Evolutionary conservation across 495 filamentous ascomycete genomes (phyloP).

Genomic region (Xylaria scruposa): DNA sequence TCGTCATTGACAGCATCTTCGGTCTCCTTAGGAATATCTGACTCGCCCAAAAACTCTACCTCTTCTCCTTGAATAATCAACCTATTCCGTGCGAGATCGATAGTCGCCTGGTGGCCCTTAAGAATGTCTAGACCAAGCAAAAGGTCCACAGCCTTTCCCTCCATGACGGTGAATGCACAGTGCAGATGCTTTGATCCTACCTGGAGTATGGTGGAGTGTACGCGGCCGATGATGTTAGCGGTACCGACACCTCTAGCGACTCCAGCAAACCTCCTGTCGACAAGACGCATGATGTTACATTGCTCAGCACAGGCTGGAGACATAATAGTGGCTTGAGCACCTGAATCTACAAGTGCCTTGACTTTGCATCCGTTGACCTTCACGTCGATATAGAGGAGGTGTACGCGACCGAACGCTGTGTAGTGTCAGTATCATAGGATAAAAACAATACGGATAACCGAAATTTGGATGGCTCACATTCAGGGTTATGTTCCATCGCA

Average conservation of each 20-base stretch:
- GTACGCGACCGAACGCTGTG: conserved; percentile 87
- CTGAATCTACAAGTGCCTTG: conserved; percentile 97
- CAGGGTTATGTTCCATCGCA: conserved; percentile 94
- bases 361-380: conserved; percentile 91
- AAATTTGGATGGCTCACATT: conserved; percentile 65
- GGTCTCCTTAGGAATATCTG: conserved; percentile 83
- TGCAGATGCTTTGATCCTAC: conserved; percentile 88
- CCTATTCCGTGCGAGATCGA: conserved; percentile 81
- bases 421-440: conserved; percentile 15
- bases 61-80: conserved; percentile 87
- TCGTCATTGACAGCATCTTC: conserved; percentile 78
- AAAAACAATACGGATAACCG: conserved; percentile 13
- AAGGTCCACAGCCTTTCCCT: conserved; percentile 96
- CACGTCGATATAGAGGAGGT: conserved; percentile 95
- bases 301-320: conserved; percentile 87
- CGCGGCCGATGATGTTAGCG: conserved; percentile 90
- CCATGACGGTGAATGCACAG: conserved; percentile 99
- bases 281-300: conserved; percentile 96
- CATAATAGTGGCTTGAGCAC: conserved; percentile 98
- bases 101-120: conserved; percentile 88
- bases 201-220: conserved; percentile 91
- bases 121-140: conserved; percentile 96
- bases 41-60: conserved; percentile 88
- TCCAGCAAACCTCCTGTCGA: conserved; percentile 89
- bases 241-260: conserved; percentile 93